A percentile compares a stretch with the other conserved stretches of the same genome.
These are phyloP conservation scores for Aspergillus steynii DNA, from an alignment of 495 filamentous ascomycete species.

Conservation along the genomic window DNA sequence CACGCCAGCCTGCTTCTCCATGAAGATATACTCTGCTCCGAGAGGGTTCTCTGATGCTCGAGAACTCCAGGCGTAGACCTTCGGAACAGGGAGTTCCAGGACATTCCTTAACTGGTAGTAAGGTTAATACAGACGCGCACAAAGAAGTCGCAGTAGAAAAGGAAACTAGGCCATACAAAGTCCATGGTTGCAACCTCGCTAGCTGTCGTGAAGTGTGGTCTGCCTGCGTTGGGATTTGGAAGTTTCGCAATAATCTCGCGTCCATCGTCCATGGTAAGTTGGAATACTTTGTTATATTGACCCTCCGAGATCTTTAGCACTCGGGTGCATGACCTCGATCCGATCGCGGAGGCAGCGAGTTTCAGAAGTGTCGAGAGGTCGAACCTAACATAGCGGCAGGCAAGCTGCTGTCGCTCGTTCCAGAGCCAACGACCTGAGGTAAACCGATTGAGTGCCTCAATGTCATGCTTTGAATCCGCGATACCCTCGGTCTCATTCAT, in stretches of 20 bases:
- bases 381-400: slow-evolving; percentile 27
- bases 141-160: slow-evolving; percentile 4
- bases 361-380: slow-evolving; percentile 25
- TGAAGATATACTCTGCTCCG: slow-evolving; percentile 36
- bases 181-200: slow-evolving; percentile 46
- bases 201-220: slow-evolving; percentile 36
- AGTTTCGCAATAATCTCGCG: slow-evolving; percentile 34
- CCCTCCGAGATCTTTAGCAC: slow-evolving; percentile 36
- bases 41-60: slow-evolving; percentile 27
- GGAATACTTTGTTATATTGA: slow-evolving; percentile 40
- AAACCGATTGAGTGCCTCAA: slow-evolving; percentile 24
- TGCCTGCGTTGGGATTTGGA: slow-evolving; percentile 39
- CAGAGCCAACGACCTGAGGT: slow-evolving; percentile 31
- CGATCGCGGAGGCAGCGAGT: slow-evolving; percentile 24
- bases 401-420: slow-evolving; percentile 28
- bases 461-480: too few species aligned
- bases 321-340: slow-evolving; percentile 23
- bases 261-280: slow-evolving; percentile 38
- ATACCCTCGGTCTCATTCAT: slow-evolving; percentile 5
- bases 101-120: slow-evolving; percentile 22
- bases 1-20: slow-evolving; percentile 32
- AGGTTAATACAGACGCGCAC: too few species aligned
- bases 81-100: slow-evolving; percentile 29
- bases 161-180: slow-evolving; percentile 27
- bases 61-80: slow-evolving; percentile 33